phyloP scores from a whole-genome alignment of 2,329 filamentous ascomycete genomes.

The Pseudogymnoascus sp. region DNA sequence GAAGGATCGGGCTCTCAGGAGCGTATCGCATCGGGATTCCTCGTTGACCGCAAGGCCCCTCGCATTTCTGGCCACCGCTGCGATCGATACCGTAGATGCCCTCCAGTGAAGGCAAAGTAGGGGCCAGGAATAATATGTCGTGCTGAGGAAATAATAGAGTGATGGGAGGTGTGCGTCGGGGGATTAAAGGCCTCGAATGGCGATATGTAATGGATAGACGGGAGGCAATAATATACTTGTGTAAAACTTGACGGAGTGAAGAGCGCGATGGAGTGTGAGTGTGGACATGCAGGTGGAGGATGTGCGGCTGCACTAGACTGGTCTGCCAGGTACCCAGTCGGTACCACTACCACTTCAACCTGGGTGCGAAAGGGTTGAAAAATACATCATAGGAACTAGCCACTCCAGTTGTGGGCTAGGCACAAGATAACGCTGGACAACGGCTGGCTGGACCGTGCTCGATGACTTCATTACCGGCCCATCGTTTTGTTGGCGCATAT shows the following conservation, averaged over 20 bases:
- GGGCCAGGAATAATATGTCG: background rate
- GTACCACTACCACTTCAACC: background rate
- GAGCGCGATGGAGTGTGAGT: slow-evolving; percentile 2
- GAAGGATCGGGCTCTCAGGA: background rate
- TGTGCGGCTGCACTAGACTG: slow-evolving; percentile 1
- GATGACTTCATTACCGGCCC: background rate
- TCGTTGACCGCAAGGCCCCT: background rate
- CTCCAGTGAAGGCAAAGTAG: background rate
- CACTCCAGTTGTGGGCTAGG: background rate
- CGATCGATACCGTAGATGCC: background rate
- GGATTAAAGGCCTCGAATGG: background rate
- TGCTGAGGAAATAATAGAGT: background rate
- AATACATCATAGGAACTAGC: background rate
- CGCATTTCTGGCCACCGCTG: background rate
- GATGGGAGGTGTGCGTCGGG: background rate
- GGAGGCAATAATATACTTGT: slow-evolving; percentile 5
- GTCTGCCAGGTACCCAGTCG: background rate
- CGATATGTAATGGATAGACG: slow-evolving; percentile 3
- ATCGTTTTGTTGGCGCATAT: background rate
- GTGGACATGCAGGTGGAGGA: slow-evolving; percentile 7
- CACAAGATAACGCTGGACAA: slow-evolving; percentile 1
- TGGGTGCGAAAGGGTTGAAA: background rate
- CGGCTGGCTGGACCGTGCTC: slow-evolving; percentile 4
- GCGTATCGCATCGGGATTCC: slow-evolving; percentile 3
- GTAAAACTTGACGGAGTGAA: slow-evolving; percentile 2